A percentile compares a stretch with the other conserved stretches of the same genome.
Conservation (phyloP, 371 early-diverging fungal species). For the Entomophthora muscae region DNA sequence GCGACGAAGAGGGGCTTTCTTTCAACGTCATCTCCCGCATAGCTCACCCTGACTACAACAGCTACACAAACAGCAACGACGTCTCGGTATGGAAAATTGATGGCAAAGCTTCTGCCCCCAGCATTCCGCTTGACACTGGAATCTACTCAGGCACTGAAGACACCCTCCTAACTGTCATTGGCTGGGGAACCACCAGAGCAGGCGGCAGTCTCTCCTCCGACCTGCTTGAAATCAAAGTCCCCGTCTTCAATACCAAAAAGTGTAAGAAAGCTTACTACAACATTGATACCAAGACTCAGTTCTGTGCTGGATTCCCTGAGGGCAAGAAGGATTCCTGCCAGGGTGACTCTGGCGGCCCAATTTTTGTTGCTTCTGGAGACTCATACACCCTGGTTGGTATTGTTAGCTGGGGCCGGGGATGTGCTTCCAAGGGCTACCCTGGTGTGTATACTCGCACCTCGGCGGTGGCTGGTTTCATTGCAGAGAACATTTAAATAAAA, state of each 20-base stretch:
- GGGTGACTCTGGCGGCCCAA: conserved; percentile 7
- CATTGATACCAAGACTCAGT: neutral
- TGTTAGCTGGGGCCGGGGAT: neutral
- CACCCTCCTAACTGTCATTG: neutral
- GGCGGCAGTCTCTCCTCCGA: neutral
- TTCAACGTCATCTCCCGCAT: neutral
- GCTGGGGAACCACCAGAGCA: conserved; percentile 4
- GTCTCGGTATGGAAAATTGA: neutral
- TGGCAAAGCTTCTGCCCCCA: too few relatives aligned
- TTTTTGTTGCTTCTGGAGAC: neutral
- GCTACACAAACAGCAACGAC: neutral
- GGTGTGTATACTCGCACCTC: neutral
- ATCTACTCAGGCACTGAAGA: neutral
- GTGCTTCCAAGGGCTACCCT: neutral
- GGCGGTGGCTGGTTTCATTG: neutral
- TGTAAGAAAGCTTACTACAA: neutral
- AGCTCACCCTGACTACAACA: neutral
- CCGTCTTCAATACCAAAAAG: neutral
- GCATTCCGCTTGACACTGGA: neutral
- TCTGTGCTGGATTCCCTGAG: conserved; percentile 3
- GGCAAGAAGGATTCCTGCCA: neutral
- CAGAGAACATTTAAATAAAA: neutral
- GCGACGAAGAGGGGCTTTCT: neutral
- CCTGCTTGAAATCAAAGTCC: conserved; percentile 2
- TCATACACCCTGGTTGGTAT: neutral